These are phyloP conservation scores for Hypoxylon rickii DNA, from an alignment of 495 filamentous ascomycete species.

Conservation along the genomic window DNA sequence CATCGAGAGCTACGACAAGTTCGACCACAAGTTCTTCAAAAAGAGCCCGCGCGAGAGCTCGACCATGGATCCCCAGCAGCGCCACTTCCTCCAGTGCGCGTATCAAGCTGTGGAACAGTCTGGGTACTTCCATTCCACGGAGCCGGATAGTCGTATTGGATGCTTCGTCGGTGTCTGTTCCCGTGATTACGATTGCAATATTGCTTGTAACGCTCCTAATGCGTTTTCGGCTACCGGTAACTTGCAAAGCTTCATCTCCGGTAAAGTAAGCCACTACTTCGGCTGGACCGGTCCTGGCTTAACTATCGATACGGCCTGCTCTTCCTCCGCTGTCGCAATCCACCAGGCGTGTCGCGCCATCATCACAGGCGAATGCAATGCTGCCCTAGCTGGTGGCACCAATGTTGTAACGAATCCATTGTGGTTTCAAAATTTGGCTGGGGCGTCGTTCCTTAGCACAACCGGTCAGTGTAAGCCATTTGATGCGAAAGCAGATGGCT, in stretches of 20 bases:
- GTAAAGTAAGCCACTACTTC: conserved; percentile 51
- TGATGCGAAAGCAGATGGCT: conserved; percentile 60
- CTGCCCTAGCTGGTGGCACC: conserved; percentile 48
- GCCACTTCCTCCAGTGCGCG: conserved; percentile 49
- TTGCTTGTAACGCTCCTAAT: conserved; percentile 33
- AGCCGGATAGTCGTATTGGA: conserved; percentile 31
- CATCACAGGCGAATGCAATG: conserved; percentile 46
- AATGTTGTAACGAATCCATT: conserved; percentile 29
- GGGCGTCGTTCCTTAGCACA: conserved; percentile 46
- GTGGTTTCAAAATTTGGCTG: conserved; percentile 44
- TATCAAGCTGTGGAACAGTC: conserved; percentile 55
- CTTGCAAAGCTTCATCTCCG: conserved; percentile 36
- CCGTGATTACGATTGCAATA: conserved; percentile 41
- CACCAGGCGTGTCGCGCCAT: conserved; percentile 48
- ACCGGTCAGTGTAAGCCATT: conserved; percentile 39
- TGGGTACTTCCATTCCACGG: conserved; percentile 23
- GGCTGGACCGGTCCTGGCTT: conserved; percentile 57
- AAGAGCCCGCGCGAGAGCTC: conserved; percentile 47
- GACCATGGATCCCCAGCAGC: conserved; percentile 54
- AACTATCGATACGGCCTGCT: conserved; percentile 63
- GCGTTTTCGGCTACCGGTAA: conserved; percentile 37
- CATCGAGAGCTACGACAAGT: conserved; percentile 34
- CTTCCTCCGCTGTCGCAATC: conserved; percentile 53
- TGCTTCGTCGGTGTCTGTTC: conserved; percentile 40
- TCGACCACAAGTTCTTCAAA: conserved; percentile 61